Conservation (phyloP, 805 yeast species). For the Saccharomycopsis malanga region DNA sequence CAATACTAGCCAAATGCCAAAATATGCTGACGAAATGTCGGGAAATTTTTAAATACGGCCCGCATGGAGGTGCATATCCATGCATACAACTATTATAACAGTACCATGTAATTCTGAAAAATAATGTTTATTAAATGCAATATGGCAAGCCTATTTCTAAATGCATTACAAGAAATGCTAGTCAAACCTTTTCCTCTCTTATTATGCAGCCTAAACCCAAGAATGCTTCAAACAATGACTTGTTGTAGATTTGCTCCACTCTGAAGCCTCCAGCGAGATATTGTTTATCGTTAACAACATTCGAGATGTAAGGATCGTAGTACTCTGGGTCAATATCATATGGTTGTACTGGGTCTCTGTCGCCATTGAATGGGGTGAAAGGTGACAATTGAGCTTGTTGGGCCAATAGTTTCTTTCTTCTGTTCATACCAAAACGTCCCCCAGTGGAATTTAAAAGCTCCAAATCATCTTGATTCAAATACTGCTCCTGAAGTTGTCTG, state of each 20-base stretch:
- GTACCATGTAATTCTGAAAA: no score
- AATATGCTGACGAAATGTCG: no score
- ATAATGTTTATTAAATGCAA: no score
- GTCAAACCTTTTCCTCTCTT: constrained; percentile 56
- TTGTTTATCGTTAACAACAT: constrained; percentile 48
- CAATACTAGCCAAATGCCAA: no score
- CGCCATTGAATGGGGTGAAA: constrained; percentile 93
- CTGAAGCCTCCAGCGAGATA: constrained; percentile 84
- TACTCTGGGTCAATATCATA: constrained; percentile 44
- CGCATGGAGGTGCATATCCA: no score
- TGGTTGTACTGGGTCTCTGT: constrained; percentile 50
- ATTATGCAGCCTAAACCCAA: constrained; percentile 82
- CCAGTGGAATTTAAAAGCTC: constrained; percentile 26
- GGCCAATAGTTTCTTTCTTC: constrained; percentile 25
- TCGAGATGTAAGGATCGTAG: constrained; percentile 57
- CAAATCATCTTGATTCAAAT: constrained; percentile 25
- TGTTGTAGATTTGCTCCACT: constrained; percentile 57
- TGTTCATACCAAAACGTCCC: constrained; percentile 27
- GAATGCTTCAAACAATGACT: constrained; percentile 82
- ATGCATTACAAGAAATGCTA: no score
- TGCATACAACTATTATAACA: no score
- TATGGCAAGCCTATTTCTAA: no score
- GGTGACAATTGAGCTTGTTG: constrained; percentile 40
- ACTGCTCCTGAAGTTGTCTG: constrained; percentile 34
- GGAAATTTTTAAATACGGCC: no score